Evolutionary conservation across 1,284 basidiomycete species (phyloP).

Genomic region (Malassezia vespertilionis): DNA sequence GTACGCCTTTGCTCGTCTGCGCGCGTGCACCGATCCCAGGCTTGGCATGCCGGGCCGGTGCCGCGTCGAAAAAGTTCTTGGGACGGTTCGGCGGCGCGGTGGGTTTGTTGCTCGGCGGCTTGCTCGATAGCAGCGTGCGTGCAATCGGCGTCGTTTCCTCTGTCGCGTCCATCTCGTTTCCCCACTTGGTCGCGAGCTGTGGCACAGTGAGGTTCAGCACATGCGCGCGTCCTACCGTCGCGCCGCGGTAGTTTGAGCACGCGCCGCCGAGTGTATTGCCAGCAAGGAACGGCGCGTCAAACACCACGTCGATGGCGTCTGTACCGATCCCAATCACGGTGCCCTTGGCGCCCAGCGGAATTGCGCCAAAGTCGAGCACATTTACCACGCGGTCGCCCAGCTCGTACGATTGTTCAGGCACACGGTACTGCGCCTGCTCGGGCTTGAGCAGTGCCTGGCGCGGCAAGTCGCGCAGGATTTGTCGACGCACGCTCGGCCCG

Average conservation of each 20-base stretch:
- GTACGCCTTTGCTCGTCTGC: background rate
- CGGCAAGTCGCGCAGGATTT: constrained; percentile 78
- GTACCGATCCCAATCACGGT: constrained; percentile 79
- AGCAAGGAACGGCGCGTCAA: constrained; percentile 90
- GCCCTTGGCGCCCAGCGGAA: constrained; percentile 81
- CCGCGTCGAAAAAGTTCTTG: constrained; percentile 2
- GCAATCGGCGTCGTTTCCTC: constrained; percentile 1
- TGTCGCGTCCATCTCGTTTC: background rate
- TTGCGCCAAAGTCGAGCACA: constrained; percentile 82
- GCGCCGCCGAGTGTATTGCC: constrained; percentile 70
- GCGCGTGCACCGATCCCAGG: background rate
- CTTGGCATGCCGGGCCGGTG: background rate
- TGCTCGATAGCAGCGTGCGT: constrained; percentile 6
- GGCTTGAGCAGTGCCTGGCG: constrained; percentile 92
- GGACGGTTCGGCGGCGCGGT: background rate
- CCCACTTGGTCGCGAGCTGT: constrained; percentile 26
- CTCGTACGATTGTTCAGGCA: constrained; percentile 78
- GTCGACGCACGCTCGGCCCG: constrained; percentile 61
- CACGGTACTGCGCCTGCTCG: constrained; percentile 71
- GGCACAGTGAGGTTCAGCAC: constrained; percentile 43
- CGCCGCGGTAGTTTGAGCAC: constrained; percentile 25
- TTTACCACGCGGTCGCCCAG: constrained; percentile 93
- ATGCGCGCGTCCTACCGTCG: constrained; percentile 26
- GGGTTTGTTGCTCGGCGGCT: background rate
- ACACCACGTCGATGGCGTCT: constrained; percentile 79